Evolutionary conservation across 2,329 filamentous ascomycete species (phyloP).

Genomic region (Pezicula neosporulosa): DNA sequence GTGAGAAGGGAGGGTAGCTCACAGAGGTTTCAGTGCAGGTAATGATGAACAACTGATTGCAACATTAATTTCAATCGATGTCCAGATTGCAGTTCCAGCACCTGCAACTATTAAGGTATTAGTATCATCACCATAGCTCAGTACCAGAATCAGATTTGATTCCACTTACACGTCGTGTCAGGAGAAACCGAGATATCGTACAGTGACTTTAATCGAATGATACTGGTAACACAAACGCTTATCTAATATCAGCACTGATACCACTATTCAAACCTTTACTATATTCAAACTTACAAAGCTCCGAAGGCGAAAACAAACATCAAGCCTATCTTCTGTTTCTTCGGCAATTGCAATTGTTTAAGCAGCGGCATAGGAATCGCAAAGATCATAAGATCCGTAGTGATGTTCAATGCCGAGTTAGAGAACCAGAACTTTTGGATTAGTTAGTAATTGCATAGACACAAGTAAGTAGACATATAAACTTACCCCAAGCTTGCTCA

Average conservation of each 20-base stretch:
- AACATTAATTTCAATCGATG: constrained; percentile 44
- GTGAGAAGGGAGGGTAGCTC: too few relatives aligned
- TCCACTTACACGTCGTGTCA: constrained; percentile 3
- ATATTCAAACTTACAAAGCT: constrained; percentile 18
- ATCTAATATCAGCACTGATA: neutral
- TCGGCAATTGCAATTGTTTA: constrained; percentile 25
- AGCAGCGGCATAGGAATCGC: constrained; percentile 28
- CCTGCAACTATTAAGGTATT: constrained; percentile 1
- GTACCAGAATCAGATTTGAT: too few relatives aligned
- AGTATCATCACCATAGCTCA: neutral
- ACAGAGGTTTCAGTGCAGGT: constrained; percentile 43
- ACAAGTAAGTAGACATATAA: too few relatives aligned
- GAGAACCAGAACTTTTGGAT: constrained; percentile 38
- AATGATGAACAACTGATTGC: constrained; percentile 47
- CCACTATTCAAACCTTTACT: neutral
- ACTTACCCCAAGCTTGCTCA: neutral
- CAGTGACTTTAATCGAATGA: constrained; percentile 8
- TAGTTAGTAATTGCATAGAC: too few relatives aligned
- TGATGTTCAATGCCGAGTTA: constrained; percentile 36
- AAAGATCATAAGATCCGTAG: constrained; percentile 30
- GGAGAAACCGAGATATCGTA: constrained; percentile 3
- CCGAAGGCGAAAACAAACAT: constrained; percentile 32
- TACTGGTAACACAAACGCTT: constrained; percentile 11
- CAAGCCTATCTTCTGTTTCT: constrained; percentile 47
- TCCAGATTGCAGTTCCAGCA: constrained; percentile 28